Base-by-base conservation (phyloP, 345 rosid species). In the Bruguiera sexangula region DNA sequence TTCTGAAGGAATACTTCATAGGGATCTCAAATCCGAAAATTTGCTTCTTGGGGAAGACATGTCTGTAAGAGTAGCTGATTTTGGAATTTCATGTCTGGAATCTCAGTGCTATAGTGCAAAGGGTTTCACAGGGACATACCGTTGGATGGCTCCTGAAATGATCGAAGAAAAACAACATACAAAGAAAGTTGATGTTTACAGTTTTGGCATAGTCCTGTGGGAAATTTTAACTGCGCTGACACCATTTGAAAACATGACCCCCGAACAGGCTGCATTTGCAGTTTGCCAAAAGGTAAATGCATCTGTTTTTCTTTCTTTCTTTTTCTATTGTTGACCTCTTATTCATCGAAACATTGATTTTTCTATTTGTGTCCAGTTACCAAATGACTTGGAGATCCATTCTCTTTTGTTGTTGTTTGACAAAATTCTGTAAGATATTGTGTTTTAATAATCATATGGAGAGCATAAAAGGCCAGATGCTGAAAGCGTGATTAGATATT, bases 131-230 rank as follows among this genome's bases (percentile, higher is more conserved):
- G 90, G 96, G 26, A 89, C 96, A 19, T 89, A 87, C 71, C 90
- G 91, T 15, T 89, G 96, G 92, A 89, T 89, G 96, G 92, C 96
- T 60, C 96, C 92, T 43, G 96, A 89, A 77, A 89, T 89, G 96
- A 87, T 89, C 72, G 84, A 79, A 75, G 92, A 83, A 76, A 89
- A 89, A 70, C 85, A 73, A 29, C 89, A 89, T 68, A 86, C 92
- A 10, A 87, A 85, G 85, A 89, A 89, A 75, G 91, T 89, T 48
- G 96, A 89, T 48, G 89, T 89, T 62, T 89, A 89, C 76, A 87
- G 93, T 78, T 89, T 87, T 67, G 96, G 93, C 64, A 85, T 89
- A 22, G 91, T 89, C 67, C 79, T 89, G 9, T 89, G 96, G 93
- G 96, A 89, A 86, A 85, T 89, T 69, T 76, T 87, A 65, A 86